These are phyloP conservation scores for Tetramitus jugosus DNA, from an alignment of 208 protist species.

Conservation along the genomic window DNA sequence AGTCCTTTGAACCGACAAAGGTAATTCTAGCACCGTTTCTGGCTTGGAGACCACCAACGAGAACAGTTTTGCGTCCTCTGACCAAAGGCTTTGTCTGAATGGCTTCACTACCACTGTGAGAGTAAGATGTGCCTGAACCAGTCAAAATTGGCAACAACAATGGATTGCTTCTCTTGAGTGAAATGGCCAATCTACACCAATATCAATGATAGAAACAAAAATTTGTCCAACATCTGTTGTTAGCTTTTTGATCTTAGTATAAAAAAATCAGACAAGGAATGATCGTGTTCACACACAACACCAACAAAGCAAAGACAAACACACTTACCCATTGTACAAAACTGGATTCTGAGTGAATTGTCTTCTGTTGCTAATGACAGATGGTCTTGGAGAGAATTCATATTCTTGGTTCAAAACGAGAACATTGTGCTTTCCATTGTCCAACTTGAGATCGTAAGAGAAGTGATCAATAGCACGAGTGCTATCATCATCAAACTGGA, in stretches of 20 bases:
- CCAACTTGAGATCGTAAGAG: slow-evolving; percentile 1
- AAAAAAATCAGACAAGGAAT: too few relatives aligned
- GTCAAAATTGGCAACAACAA: not conserved
- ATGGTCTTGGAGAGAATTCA: not conserved
- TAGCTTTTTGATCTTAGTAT: too few relatives aligned
- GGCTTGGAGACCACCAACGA: not conserved
- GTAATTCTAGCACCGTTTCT: slow-evolving; percentile 11
- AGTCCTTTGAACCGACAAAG: not conserved
- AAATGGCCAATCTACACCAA: not conserved
- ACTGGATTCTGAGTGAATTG: not conserved
- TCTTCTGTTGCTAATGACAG: not conserved
- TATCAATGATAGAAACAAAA: too few relatives aligned
- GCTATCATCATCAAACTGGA: slow-evolving; percentile 15
- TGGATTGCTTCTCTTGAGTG: not conserved
- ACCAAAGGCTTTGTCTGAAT: not conserved
- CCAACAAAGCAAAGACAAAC: too few relatives aligned
- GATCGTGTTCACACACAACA: too few relatives aligned
- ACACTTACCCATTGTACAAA: not conserved
- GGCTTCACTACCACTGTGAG: not conserved
- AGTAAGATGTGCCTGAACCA: not conserved
- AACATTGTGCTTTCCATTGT: not conserved
- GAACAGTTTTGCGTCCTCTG: not conserved
- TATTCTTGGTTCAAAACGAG: not conserved
- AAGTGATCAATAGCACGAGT: slow-evolving; percentile 12
- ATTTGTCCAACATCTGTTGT: too few relatives aligned